A percentile compares a stretch with the other conserved stretches of the same genome.
phyloP scores from a whole-genome alignment of 352 stramenopile genomes.

The Blastocystis sp. region DNA sequence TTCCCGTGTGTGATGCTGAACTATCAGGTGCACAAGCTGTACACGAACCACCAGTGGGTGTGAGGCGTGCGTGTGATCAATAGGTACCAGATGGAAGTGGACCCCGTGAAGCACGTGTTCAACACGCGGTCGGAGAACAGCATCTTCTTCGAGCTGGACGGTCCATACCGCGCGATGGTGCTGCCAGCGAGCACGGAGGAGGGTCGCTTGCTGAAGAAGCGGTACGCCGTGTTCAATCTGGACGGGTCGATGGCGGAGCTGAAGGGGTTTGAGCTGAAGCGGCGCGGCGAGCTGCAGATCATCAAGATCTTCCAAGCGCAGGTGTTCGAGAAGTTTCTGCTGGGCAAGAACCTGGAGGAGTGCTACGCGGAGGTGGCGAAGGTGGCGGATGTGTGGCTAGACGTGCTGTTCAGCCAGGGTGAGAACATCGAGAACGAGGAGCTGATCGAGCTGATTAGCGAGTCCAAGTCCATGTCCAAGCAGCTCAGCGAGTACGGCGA shows the following conservation, averaged over 20 bases:
- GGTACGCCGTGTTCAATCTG: conserved; percentile 89
- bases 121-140: conserved; percentile 90
- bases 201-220: conserved; percentile 96
- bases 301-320: conserved; percentile 98
- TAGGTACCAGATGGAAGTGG: conserved; percentile 80
- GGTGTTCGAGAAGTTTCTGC: conserved; percentile 94
- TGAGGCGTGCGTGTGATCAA: not conserved
- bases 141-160: conserved; percentile 99
- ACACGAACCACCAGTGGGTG: conserved; percentile 91
- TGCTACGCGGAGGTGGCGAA: conserved; percentile 93
- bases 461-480: conserved; percentile 95
- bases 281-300: conserved; percentile 93
- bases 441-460: conserved; percentile 93
- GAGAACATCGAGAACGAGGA: conserved; percentile 91
- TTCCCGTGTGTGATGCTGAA: conserved; percentile 99
- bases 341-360: conserved; percentile 85
- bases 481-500: conserved; percentile 92
- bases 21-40: conserved; percentile 92
- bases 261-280: conserved; percentile 97
- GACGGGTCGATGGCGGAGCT: conserved; percentile 85
- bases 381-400: conserved; percentile 95
- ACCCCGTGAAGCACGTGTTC: conserved; percentile 81
- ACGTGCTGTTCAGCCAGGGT: conserved; percentile 91
- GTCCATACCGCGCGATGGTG: conserved; percentile 93
- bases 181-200: conserved; percentile 95